Percentiles rank a stretch among this genome's conserved stretches.
phyloP scores from a whole-genome alignment of 169 alveolate genomes.

The Plasmodium gonderi region DNA sequence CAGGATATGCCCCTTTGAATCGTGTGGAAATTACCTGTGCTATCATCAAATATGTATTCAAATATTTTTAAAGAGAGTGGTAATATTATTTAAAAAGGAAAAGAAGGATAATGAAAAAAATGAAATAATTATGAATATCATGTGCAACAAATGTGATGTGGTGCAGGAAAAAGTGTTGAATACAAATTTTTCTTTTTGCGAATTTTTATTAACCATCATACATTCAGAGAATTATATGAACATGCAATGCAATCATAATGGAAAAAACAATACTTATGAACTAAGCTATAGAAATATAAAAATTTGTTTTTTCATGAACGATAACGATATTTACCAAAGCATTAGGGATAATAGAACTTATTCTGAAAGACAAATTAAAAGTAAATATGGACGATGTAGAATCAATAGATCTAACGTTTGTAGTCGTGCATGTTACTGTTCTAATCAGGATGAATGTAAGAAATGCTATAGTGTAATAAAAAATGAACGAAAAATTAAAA shows the following conservation, averaged over 20 bases:
- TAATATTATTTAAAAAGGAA: slow-evolving; percentile 30
- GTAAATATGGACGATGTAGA: neutral
- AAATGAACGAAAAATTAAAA: neutral
- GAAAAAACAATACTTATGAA: slow-evolving; percentile 33
- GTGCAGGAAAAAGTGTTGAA: slow-evolving; percentile 9
- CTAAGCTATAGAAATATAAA: slow-evolving; percentile 28
- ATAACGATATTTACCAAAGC: slow-evolving; percentile 28
- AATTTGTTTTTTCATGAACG: slow-evolving; percentile 8
- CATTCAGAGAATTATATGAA: slow-evolving; percentile 41
- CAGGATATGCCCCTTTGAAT: slow-evolving; percentile 60
- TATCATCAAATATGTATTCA: slow-evolving; percentile 70
- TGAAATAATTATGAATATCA: slow-evolving; percentile 18
- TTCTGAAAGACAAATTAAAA: neutral
- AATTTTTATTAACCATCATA: slow-evolving; percentile 33
- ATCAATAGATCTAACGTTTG: neutral
- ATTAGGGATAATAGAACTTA: neutral
- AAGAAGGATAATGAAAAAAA: slow-evolving; percentile 8
- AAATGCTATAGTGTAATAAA: neutral
- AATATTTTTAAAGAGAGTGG: slow-evolving; percentile 27
- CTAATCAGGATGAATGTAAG: neutral
- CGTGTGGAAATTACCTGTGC: slow-evolving; percentile 29
- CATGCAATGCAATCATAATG: slow-evolving; percentile 30
- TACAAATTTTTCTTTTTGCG: slow-evolving; percentile 27
- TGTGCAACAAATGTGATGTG: slow-evolving; percentile 32
- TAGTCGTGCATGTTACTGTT: neutral